These are phyloP conservation scores for Trichodelitschia bisporula DNA, from an alignment of 495 filamentous ascomycete genomes.

Conservation along the genomic window DNA sequence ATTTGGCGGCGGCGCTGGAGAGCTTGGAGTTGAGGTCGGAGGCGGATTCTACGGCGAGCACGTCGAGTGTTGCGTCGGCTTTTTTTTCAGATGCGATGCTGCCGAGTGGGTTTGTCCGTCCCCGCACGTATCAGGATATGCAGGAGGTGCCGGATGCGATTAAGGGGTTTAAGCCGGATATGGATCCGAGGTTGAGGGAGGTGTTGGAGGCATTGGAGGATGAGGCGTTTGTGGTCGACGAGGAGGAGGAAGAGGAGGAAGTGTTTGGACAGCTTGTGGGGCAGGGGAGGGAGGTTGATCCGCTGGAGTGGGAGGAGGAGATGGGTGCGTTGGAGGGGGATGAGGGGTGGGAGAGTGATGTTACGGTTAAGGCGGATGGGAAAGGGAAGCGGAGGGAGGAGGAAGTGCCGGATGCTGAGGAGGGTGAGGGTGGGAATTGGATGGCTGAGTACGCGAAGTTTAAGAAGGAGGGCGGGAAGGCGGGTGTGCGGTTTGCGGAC, in stretches of 20 bases:
- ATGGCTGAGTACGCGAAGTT: slow-evolving; percentile 30
- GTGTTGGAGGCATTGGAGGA: slow-evolving; percentile 89
- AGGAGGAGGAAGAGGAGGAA: slow-evolving; percentile 55
- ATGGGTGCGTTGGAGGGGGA: slow-evolving; percentile 36
- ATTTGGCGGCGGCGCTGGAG: slow-evolving; percentile 57
- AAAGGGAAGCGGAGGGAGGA: slow-evolving; percentile 8
- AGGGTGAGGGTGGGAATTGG: slow-evolving; percentile 12
- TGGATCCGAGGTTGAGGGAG: slow-evolving; percentile 87
- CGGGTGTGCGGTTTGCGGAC: slow-evolving; percentile 16
- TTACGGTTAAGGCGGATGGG: slow-evolving; percentile 47
- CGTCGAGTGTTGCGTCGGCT: slow-evolving; percentile 5
- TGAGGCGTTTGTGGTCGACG: slow-evolving; percentile 63
- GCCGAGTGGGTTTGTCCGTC: slow-evolving; percentile 43
- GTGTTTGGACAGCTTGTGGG: slow-evolving; percentile 41
- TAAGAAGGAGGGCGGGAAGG: slow-evolving; percentile 45
- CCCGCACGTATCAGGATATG: slow-evolving; percentile 71
- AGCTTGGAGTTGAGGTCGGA: slow-evolving; percentile 26
- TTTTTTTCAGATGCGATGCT: slow-evolving; percentile 17
- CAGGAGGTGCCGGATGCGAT: slow-evolving; percentile 81
- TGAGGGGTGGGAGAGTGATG: slow-evolving; percentile 81
- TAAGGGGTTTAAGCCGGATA: slow-evolving; percentile 85
- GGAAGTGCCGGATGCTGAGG: slow-evolving; percentile 8
- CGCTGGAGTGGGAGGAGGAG: slow-evolving; percentile 17
- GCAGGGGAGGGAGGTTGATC: background rate
- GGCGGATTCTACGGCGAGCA: slow-evolving; percentile 8